Conservation (phyloP, 805 yeast species). For the Saccharomyces mikatae region DNA sequence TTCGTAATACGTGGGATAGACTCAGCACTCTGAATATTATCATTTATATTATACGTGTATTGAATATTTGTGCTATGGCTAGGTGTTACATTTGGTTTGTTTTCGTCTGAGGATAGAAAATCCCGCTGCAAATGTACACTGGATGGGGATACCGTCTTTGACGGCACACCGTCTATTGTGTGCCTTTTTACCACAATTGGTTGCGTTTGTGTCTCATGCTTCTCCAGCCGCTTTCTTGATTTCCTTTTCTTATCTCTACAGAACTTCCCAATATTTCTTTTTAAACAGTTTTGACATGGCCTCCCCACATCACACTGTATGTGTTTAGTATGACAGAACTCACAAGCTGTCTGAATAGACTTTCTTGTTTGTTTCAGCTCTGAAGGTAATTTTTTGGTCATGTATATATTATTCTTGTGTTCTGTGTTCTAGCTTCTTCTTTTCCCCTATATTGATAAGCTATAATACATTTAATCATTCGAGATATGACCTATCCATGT, state of each 20-base stretch:
- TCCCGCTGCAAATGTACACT: not conserved
- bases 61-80: not conserved
- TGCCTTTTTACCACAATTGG: not conserved
- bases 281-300: constrained; percentile 65
- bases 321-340: constrained; percentile 65
- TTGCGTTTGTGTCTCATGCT: not conserved
- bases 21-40: not conserved
- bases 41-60: not conserved
- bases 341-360: constrained; percentile 64
- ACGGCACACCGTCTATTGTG: not conserved
- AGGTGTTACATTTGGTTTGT: not conserved
- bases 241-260: constrained; percentile 57
- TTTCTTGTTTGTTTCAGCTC: constrained; percentile 47
- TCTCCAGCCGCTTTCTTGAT: constrained; percentile 7
- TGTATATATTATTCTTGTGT: constrained; percentile 17
- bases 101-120: not conserved
- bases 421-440: not conserved
- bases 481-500: not conserved
- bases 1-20: not conserved
- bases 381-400: constrained; percentile 56
- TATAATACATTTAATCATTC: not conserved
- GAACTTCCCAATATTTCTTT: constrained; percentile 45
- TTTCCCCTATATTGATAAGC: not conserved
- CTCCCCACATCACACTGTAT: constrained; percentile 59
- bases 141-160: not conserved